Percentiles rank a stretch among this genome's conserved stretches.
These are phyloP conservation scores for Geranium rotundifolium DNA, from an alignment of 345 rosid species.

Conservation along the genomic window DNA sequence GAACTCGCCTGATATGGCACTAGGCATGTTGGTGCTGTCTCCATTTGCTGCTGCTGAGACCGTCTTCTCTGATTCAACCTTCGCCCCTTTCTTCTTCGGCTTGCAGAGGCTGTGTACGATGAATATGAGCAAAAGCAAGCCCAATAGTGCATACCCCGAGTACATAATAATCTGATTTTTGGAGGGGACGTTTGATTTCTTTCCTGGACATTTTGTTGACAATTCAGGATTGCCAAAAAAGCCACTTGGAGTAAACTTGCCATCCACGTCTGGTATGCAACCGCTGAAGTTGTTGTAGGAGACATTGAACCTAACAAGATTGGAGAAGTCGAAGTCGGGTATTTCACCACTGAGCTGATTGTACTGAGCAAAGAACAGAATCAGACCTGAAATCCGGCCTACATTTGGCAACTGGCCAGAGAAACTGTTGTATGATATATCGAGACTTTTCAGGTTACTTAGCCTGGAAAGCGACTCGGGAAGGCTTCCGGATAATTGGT, in stretches of 20 bases:
- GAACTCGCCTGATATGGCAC: conserved; percentile 12
- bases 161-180: conserved; percentile 24
- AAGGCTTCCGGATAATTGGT: conserved; percentile 29
- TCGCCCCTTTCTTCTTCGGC: conserved; percentile 13
- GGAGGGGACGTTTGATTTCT: conserved; percentile 11
- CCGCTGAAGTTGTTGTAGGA: conserved; percentile 45
- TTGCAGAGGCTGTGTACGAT: conserved; percentile 12
- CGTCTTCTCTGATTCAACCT: conserved; percentile 12
- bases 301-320: conserved; percentile 35
- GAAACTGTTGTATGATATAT: conserved; percentile 37
- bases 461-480: conserved; percentile 27
- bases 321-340: conserved; percentile 32
- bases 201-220: conserved; percentile 16
- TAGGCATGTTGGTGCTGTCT: conserved; percentile 12
- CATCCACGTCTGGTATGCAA: conserved; percentile 20
- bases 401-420: conserved; percentile 33
- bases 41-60: conserved; percentile 22
- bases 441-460: conserved; percentile 28
- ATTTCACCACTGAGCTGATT: conserved; percentile 38
- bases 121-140: conserved; percentile 13
- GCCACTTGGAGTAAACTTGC: conserved; percentile 15
- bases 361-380: conserved; percentile 25
- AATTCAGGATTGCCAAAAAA: conserved; percentile 32
- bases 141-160: conserved; percentile 33
- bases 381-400: conserved; percentile 28